A percentile compares a stretch with the other conserved stretches of the same genome.
Conservation (phyloP, 2,329 filamentous ascomycete species). For the Aspergillus japonicus region DNA sequence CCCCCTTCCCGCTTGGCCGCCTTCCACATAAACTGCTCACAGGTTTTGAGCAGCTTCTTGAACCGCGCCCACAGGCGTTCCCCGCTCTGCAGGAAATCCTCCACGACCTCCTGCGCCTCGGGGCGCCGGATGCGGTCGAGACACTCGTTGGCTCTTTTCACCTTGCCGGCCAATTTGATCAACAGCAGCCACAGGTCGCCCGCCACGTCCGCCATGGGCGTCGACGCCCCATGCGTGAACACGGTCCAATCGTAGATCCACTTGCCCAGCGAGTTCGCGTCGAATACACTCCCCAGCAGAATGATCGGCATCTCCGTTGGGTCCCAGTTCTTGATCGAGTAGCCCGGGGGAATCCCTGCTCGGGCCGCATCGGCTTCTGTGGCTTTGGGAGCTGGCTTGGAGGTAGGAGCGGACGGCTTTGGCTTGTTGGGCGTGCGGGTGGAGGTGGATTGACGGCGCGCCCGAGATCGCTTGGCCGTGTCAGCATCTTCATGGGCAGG, state of each 20-base stretch:
- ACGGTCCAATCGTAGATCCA: conserved; percentile 99
- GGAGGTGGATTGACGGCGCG: conserved; percentile 56
- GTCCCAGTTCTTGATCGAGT: conserved; percentile 98
- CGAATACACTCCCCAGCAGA: conserved; percentile 91
- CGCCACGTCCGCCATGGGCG: conserved; percentile 84
- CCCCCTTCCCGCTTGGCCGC: conserved; percentile 70
- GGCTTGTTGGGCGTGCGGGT: conserved; percentile 47
- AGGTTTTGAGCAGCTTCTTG: conserved; percentile 80
- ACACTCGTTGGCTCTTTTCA: conserved; percentile 83
- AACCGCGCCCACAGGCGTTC: conserved; percentile 84
- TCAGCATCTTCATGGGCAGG: conserved; percentile 56
- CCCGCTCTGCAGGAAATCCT: conserved; percentile 87
- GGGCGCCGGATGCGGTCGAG: conserved; percentile 68
- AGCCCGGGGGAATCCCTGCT: conserved; percentile 77
- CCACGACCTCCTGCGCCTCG: conserved; percentile 76
- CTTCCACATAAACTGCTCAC: conserved; percentile 93
- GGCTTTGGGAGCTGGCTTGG: conserved; percentile 50
- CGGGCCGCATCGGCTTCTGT: conserved; percentile 64
- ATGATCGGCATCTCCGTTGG: conserved; percentile 91
- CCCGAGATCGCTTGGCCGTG: conserved; percentile 48
- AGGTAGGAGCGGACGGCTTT: conserved; percentile 33
- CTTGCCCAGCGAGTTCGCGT: conserved; percentile 94
- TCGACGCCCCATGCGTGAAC: conserved; percentile 77
- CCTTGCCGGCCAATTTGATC: conserved; percentile 89
- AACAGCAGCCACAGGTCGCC: conserved; percentile 93